These are phyloP conservation scores for Phytopythium vexans DNA, from an alignment of 352 stramenopile species.

Conservation along the genomic window DNA sequence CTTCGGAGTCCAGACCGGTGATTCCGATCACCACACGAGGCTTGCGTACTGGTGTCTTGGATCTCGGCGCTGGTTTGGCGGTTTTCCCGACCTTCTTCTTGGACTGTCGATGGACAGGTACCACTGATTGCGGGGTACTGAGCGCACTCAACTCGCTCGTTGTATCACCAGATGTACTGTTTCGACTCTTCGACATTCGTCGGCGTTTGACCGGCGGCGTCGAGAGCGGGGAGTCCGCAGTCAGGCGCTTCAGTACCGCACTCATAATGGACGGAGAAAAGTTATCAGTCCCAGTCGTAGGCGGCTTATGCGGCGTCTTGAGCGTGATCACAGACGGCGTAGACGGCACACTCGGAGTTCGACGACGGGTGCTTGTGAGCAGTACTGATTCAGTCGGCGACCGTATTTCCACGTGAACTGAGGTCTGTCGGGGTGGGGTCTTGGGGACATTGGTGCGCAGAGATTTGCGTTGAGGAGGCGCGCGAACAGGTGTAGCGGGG, in stretches of 20 bases:
- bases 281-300: not conserved
- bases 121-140: not conserved
- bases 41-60: conserved; percentile 22
- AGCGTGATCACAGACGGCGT: conserved; percentile 3
- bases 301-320: conserved; percentile 1
- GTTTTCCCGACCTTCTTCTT: conserved; percentile 1
- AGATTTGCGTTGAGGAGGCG: too few relatives aligned
- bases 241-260: not conserved
- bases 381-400: too few relatives aligned
- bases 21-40: conserved; percentile 70
- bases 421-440: not conserved
- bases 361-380: too few relatives aligned
- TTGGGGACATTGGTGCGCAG: not conserved
- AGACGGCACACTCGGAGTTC: too few relatives aligned
- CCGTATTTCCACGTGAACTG: not conserved
- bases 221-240: not conserved
- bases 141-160: not conserved
- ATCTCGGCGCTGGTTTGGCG: conserved; percentile 2
- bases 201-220: conserved; percentile 1
- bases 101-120: not conserved
- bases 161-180: not conserved
- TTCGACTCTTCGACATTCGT: not conserved
- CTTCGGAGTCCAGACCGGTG: conserved; percentile 60
- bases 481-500: too few relatives aligned
- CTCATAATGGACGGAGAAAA: not conserved